Evolutionary conservation across 495 filamentous ascomycete genomes (phyloP).

Genomic region (Penicillium coffeae): DNA sequence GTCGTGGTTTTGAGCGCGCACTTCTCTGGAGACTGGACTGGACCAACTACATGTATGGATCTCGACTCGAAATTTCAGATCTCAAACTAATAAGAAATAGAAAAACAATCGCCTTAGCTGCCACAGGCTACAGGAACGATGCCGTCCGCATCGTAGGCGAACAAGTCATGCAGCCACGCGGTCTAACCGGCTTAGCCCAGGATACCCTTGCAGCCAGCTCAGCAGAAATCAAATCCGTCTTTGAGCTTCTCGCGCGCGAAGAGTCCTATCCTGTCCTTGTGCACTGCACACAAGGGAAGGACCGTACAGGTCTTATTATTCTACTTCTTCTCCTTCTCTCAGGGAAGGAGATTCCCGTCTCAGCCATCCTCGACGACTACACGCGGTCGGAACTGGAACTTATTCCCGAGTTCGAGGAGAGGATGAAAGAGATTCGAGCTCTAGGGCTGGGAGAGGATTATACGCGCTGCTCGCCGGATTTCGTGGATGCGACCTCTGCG

Average conservation of each 20-base stretch:
- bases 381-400: slow-evolving; percentile 58
- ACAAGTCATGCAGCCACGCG: slow-evolving; percentile 64
- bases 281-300: slow-evolving; percentile 88
- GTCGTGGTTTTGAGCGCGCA: slow-evolving; percentile 63
- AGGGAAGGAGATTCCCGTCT: slow-evolving; percentile 46
- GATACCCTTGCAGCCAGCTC: slow-evolving; percentile 62
- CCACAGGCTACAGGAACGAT: slow-evolving; percentile 60
- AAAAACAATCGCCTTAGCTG: slow-evolving; percentile 56
- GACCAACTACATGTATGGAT: slow-evolving; percentile 55
- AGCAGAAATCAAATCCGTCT: slow-evolving; percentile 56
- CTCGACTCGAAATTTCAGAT: too few species aligned
- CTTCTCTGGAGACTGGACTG: slow-evolving; percentile 66
- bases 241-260: slow-evolving; percentile 45
- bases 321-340: slow-evolving; percentile 59
- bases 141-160: slow-evolving; percentile 64
- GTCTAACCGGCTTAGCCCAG: slow-evolving; percentile 61
- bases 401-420: slow-evolving; percentile 53
- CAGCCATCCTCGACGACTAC: slow-evolving; percentile 65
- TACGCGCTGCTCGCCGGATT: slow-evolving; percentile 55
- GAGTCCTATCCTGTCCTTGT: slow-evolving; percentile 58
- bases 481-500: slow-evolving; percentile 45
- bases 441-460: slow-evolving; percentile 69
- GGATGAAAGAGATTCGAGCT: slow-evolving; percentile 61
- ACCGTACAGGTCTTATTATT: slow-evolving; percentile 74
- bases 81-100: too few species aligned